These are phyloP conservation scores for Exophiala sp. DNA, from an alignment of 2,329 filamentous ascomycete species.

Conservation along the genomic window DNA sequence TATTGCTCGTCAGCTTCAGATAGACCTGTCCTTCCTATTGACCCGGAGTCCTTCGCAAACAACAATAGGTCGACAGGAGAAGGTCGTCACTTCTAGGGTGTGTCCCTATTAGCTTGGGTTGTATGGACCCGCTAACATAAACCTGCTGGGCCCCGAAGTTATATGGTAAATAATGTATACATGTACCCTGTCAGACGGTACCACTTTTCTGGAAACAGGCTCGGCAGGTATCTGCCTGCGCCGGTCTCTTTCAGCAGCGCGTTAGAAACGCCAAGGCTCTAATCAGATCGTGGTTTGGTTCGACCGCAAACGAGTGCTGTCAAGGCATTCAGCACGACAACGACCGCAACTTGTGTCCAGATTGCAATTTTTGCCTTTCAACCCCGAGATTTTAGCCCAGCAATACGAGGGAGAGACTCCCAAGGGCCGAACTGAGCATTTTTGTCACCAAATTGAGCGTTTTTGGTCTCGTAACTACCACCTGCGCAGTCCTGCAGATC, in stretches of 20 bases:
- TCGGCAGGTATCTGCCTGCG: neutral
- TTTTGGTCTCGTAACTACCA: neutral
- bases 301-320: constrained; percentile 13
- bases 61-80: too few species aligned
- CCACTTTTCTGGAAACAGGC: neutral
- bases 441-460: neutral
- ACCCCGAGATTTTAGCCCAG: neutral
- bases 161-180: neutral
- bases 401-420: neutral
- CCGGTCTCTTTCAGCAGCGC: constrained; percentile 1
- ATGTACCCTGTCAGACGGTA: neutral
- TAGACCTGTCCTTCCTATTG: too few species aligned
- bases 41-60: too few species aligned
- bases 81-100: too few species aligned
- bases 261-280: constrained; percentile 12
- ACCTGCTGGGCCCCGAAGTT: neutral
- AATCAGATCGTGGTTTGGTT: constrained; percentile 6
- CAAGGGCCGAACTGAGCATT: neutral
- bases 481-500: constrained; percentile 5
- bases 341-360: constrained; percentile 6
- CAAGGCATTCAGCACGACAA: constrained; percentile 5
- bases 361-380: neutral
- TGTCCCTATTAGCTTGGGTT: too few species aligned
- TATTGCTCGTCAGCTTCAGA: too few species aligned
- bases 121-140: too few species aligned